phyloP scores from a whole-genome alignment of 1,284 basidiomycete genomes.

The Irpex sp. region DNA sequence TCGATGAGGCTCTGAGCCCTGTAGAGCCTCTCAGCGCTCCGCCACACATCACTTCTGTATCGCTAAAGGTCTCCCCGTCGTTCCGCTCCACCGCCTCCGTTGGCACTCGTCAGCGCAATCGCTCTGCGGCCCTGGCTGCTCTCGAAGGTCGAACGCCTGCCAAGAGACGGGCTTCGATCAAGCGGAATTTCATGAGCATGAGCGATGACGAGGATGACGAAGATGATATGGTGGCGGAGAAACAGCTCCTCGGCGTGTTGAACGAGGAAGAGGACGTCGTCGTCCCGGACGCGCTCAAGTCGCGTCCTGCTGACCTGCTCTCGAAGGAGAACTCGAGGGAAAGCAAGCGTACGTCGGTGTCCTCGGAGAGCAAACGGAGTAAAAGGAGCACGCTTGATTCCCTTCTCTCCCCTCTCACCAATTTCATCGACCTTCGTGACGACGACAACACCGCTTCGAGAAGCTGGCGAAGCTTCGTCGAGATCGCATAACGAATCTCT shows the following conservation, averaged over 20 bases:
- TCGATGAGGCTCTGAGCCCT: conserved; percentile 20
- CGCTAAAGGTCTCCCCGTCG: conserved; percentile 19
- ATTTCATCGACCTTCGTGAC: conserved; percentile 61
- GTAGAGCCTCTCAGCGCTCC: conserved; percentile 1
- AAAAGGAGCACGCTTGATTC: conserved; percentile 39
- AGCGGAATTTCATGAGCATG: conserved; percentile 61
- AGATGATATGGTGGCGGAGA: conserved; percentile 15
- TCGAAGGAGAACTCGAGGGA: not conserved
- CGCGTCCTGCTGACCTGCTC: not conserved
- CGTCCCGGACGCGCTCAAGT: conserved; percentile 16
- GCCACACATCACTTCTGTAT: not conserved
- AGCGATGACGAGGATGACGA: conserved; percentile 51
- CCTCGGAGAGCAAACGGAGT: conserved; percentile 14
- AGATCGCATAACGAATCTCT: conserved; percentile 34
- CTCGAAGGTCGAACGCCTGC: conserved; percentile 49
- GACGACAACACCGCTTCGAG: conserved; percentile 37
- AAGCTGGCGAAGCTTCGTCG: conserved; percentile 62
- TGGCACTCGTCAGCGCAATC: conserved; percentile 31
- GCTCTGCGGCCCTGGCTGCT: conserved; percentile 53
- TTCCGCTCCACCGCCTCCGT: conserved; percentile 25
- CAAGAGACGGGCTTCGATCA: conserved; percentile 13
- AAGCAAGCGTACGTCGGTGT: conserved; percentile 1
- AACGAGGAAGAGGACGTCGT: conserved; percentile 31
- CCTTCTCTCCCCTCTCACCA: conserved; percentile 45
- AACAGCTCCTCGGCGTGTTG: conserved; percentile 22